Conservation (phyloP, 768 basidiomycete species). For the Panaeolus cyanescens region DNA sequence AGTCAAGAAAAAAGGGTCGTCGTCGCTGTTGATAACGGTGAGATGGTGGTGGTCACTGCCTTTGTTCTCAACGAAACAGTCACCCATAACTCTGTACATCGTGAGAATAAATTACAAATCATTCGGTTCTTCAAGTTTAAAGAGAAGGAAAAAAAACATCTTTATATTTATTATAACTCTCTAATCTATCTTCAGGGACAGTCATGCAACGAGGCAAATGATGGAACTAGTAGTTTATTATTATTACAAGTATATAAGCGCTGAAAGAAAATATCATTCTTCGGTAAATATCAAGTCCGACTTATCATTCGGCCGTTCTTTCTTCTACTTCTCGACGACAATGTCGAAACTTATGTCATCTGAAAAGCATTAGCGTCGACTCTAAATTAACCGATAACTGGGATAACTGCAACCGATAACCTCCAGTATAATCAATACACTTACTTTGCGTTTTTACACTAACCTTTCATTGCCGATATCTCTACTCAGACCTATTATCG, state of each 20-base stretch:
- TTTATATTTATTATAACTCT: neutral
- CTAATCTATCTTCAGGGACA: neutral
- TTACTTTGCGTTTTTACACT: too few relatives aligned
- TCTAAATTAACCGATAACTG: too few relatives aligned
- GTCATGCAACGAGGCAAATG: slow-evolving; percentile 3
- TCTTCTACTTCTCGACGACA: neutral
- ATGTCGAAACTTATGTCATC: neutral
- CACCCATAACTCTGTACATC: neutral
- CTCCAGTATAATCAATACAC: too few relatives aligned
- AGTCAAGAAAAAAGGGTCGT: slow-evolving; percentile 6
- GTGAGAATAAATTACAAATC: slow-evolving; percentile 1
- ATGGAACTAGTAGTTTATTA: too few relatives aligned
- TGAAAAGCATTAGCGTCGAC: neutral
- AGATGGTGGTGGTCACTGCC: slow-evolving; percentile 10
- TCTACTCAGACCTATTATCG: too few relatives aligned
- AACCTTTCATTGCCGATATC: too few relatives aligned
- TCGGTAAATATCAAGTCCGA: neutral
- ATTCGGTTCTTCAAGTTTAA: neutral
- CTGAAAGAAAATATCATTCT: neutral
- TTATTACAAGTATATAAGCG: too few relatives aligned
- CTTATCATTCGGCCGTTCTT: neutral
- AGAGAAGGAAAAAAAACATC: neutral
- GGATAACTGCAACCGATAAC: too few relatives aligned
- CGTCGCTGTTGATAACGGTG: slow-evolving; percentile 9
- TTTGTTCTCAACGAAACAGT: neutral